A percentile compares a stretch with the other conserved stretches of the same genome.
These are phyloP conservation scores for Candida sphagnicola DNA, from an alignment of 805 yeast genomes.

Conservation along the genomic window DNA sequence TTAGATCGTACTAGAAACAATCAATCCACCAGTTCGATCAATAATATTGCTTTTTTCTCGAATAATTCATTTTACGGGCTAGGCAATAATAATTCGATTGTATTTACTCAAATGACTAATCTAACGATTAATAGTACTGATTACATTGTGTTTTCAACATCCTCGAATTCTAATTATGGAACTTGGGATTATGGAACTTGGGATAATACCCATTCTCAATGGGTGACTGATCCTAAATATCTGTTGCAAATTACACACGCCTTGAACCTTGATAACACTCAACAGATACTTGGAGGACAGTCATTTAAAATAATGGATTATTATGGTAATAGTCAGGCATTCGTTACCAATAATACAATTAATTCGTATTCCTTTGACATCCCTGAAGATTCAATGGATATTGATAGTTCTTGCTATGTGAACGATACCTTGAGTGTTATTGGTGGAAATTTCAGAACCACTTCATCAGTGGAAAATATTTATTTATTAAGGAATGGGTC, in stretches of 20 bases:
- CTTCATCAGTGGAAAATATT: slow-evolving; percentile 18
- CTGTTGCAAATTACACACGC: slow-evolving; percentile 30
- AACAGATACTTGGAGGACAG: slow-evolving; percentile 33
- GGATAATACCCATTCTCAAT: no score
- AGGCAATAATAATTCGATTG: slow-evolving; percentile 22
- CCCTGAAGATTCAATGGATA: slow-evolving; percentile 5
- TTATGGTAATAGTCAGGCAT: slow-evolving; percentile 23
- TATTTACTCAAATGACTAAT: slow-evolving; percentile 27
- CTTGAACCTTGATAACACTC: slow-evolving; percentile 15
- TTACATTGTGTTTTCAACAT: slow-evolving; percentile 37
- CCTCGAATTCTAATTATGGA: slow-evolving; percentile 15
- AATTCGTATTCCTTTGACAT: slow-evolving; percentile 7
- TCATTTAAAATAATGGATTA: slow-evolving; percentile 32
- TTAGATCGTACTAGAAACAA: slow-evolving; percentile 26
- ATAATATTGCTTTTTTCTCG: slow-evolving; percentile 34
- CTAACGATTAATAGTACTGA: slow-evolving; percentile 36
- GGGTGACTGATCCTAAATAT: slow-evolving; percentile 29
- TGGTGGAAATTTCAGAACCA: slow-evolving; percentile 54
- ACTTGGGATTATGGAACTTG: slow-evolving; percentile 41
- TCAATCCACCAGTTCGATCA: slow-evolving; percentile 17
- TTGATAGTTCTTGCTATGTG: slow-evolving; percentile 36
- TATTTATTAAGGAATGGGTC: slow-evolving; percentile 23
- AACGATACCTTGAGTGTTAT: slow-evolving; percentile 50
- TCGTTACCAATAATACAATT: slow-evolving; percentile 13
- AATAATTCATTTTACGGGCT: slow-evolving; percentile 42